Evolutionary conservation across 768 basidiomycete species (phyloP).

Genomic region (Macrocybe gigantea): DNA sequence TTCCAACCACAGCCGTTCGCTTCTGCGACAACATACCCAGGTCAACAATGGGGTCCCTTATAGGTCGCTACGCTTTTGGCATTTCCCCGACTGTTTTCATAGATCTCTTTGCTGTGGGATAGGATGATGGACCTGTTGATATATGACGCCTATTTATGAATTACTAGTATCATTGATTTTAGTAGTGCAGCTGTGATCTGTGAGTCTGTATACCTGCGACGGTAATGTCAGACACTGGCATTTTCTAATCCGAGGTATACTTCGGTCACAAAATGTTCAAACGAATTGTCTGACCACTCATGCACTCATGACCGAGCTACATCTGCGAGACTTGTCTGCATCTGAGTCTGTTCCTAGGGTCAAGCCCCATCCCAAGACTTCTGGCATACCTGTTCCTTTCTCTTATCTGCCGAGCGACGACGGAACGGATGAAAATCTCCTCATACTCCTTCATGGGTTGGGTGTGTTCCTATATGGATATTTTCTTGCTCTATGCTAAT

Average conservation of each 20-base stretch:
- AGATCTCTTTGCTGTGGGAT: too few species aligned
- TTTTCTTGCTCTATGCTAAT: not conserved
- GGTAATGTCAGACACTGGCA: too few species aligned
- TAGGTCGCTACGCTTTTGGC: too few species aligned
- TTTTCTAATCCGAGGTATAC: not conserved
- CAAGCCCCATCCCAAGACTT: constrained; percentile 44
- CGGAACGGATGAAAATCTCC: constrained; percentile 80
- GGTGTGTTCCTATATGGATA: constrained; percentile 38
- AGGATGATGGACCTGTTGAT: too few species aligned
- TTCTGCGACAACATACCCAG: too few species aligned
- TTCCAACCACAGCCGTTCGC: too few species aligned
- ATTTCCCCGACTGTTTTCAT: too few species aligned
- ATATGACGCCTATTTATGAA: too few species aligned
- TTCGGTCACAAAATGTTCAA: not conserved
- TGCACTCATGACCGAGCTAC: constrained; percentile 21
- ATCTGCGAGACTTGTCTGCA: constrained; percentile 23
- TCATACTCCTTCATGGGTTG: constrained; percentile 82
- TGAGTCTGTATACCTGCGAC: too few species aligned
- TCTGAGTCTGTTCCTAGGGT: constrained; percentile 21
- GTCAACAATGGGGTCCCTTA: too few species aligned
- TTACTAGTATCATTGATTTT: too few species aligned
- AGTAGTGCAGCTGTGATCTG: too few species aligned
- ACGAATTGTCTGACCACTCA: not conserved
- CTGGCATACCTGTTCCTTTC: constrained; percentile 49
- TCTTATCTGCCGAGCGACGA: constrained; percentile 71